phyloP scores from a whole-genome alignment of 2,329 filamentous ascomycete species.

The Colletotrichum gigasporum region DNA sequence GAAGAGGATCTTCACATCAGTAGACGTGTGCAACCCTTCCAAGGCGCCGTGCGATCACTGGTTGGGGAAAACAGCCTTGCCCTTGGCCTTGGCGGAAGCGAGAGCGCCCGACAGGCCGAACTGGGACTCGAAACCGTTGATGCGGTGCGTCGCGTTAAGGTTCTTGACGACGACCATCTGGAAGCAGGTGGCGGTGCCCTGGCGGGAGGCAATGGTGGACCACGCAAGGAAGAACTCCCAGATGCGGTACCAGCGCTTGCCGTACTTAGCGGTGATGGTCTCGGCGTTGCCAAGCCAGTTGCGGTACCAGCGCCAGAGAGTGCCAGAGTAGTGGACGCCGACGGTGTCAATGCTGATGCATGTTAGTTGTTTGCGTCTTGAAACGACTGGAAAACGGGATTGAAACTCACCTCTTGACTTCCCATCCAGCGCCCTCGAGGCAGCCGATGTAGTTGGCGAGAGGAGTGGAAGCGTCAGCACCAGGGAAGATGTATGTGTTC shows the following conservation, averaged over 20 bases:
- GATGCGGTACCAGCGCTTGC: conserved; percentile 93
- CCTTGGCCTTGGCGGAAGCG: conserved; percentile 43
- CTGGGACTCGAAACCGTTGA: conserved; percentile 77
- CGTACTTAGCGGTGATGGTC: conserved; percentile 95
- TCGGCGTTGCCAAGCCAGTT: conserved; percentile 97
- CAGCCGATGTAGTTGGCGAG: conserved; percentile 87
- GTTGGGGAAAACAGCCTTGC: conserved; percentile 18
- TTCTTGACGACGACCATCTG: conserved; percentile 91
- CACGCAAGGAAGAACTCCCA: conserved; percentile 93
- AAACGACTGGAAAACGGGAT: not conserved
- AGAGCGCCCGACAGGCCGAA: conserved; percentile 73
- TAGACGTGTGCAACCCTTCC: not conserved
- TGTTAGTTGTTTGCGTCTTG: not conserved
- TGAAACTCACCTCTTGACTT: conserved; percentile 73
- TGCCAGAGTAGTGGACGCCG: conserved; percentile 96
- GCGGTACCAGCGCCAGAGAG: conserved; percentile 97
- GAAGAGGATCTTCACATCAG: not conserved
- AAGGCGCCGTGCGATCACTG: not conserved
- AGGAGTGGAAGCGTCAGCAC: conserved; percentile 93
- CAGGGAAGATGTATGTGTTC: conserved; percentile 99
- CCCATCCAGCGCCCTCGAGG: conserved; percentile 84
- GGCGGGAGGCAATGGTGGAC: conserved; percentile 84
- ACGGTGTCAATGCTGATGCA: conserved; percentile 78
- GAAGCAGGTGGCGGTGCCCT: conserved; percentile 86
- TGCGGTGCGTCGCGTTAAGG: conserved; percentile 84